phyloP scores from a whole-genome alignment of 2,329 filamentous ascomycete species.

The Colletotrichum liaoningense region DNA sequence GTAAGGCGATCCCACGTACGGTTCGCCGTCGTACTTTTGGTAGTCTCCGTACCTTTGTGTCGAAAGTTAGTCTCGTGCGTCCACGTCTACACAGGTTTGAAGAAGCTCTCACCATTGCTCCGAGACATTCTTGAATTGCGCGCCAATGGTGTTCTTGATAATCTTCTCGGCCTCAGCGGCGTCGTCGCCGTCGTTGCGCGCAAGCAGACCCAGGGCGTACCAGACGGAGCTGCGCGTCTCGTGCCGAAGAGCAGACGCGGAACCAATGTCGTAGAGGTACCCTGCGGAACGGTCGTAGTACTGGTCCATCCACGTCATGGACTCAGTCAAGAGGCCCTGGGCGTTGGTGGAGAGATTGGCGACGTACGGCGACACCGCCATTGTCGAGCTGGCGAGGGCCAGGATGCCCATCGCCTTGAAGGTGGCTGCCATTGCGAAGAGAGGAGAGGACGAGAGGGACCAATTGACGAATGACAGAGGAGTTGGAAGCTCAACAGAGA shows the following conservation, averaged over 20 bases:
- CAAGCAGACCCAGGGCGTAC: slow-evolving; percentile 69
- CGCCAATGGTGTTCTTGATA: slow-evolving; percentile 63
- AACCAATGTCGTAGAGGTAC: slow-evolving; percentile 64
- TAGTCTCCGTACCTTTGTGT: slow-evolving; percentile 58
- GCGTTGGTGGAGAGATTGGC: slow-evolving; percentile 42
- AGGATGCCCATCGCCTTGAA: slow-evolving; percentile 21
- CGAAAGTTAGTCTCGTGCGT: slow-evolving; percentile 23
- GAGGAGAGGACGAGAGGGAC: background rate
- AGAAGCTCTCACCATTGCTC: slow-evolving; percentile 63
- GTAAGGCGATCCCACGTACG: slow-evolving; percentile 61
- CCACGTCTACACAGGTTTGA: background rate
- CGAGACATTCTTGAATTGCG: slow-evolving; percentile 62
- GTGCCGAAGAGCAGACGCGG: slow-evolving; percentile 59
- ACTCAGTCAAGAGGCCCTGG: slow-evolving; percentile 56
- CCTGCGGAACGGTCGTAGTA: slow-evolving; percentile 64
- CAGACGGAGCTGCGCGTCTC: slow-evolving; percentile 68
- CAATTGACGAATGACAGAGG: background rate
- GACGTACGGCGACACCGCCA: slow-evolving; percentile 33
- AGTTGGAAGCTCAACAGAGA: background rate
- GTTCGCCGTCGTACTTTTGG: slow-evolving; percentile 66
- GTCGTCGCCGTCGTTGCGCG: slow-evolving; percentile 63
- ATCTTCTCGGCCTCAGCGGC: slow-evolving; percentile 63
- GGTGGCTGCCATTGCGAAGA: slow-evolving; percentile 19
- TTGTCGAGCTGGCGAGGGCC: slow-evolving; percentile 21
- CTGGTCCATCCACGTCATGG: slow-evolving; percentile 66